These are phyloP conservation scores for Aspergillus sp. DNA, from an alignment of 2,329 filamentous ascomycete genomes.

Conservation along the genomic window DNA sequence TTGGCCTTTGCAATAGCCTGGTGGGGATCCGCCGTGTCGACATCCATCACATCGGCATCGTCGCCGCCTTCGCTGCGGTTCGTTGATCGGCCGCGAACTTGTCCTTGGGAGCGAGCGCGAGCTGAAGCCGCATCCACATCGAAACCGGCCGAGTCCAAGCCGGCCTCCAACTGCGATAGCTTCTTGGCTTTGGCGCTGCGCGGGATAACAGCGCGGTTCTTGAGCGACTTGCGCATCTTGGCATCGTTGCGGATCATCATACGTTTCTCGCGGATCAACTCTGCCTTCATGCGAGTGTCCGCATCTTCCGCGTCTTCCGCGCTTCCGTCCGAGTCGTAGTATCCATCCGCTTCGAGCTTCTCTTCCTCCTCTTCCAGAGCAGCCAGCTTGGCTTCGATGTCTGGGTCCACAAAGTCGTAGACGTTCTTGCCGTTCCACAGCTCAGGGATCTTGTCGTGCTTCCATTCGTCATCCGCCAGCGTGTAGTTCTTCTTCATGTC, in stretches of 20 bases:
- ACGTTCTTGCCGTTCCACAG: constrained; percentile 94
- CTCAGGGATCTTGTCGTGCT: constrained; percentile 91
- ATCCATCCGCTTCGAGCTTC: constrained; percentile 79
- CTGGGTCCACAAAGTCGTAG: constrained; percentile 92
- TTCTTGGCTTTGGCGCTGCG: constrained; percentile 71
- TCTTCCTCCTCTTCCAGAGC: constrained; percentile 94
- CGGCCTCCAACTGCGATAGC: constrained; percentile 75
- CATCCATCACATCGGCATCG: constrained; percentile 61
- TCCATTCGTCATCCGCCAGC: constrained; percentile 84
- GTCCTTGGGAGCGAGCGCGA: constrained; percentile 56
- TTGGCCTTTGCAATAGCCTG: constrained; percentile 56
- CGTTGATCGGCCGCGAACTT: constrained; percentile 59
- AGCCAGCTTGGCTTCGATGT: constrained; percentile 86
- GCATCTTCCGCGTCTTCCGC: constrained; percentile 83
- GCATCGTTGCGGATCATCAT: constrained; percentile 87
- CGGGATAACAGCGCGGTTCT: constrained; percentile 92
- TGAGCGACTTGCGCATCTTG: constrained; percentile 89
- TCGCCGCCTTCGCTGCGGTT: constrained; percentile 57
- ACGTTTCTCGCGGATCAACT: constrained; percentile 91
- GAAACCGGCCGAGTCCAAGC: constrained; percentile 75
- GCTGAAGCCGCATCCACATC: constrained; percentile 67
- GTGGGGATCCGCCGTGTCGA: constrained; percentile 31
- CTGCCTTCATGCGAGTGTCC: constrained; percentile 81
- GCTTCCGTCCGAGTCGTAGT: constrained; percentile 77
- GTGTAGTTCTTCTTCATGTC: constrained; percentile 84